Conservation (phyloP, 2,329 filamentous ascomycete species). For the Alternaria novae-zelandiae region DNA sequence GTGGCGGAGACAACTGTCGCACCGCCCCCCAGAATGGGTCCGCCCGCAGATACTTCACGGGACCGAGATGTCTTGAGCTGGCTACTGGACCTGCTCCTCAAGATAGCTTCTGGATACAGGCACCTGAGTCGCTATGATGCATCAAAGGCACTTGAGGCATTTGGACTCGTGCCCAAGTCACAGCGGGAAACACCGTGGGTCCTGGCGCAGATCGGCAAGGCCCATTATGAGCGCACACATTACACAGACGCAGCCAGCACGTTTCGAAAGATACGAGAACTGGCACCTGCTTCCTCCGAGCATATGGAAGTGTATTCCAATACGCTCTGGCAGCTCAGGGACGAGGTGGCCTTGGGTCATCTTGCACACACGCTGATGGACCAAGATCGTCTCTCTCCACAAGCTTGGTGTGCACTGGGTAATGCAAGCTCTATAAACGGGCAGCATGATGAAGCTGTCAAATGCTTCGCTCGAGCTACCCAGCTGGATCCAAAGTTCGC, state of each 20-base stretch:
- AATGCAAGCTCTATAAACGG: conserved; percentile 93
- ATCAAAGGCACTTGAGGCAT: conserved; percentile 75
- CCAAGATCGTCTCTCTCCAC: conserved; percentile 83
- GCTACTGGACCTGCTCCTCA: conserved; percentile 80
- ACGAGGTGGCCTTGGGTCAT: conserved; percentile 89
- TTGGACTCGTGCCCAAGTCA: conserved; percentile 70
- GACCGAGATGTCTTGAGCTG: conserved; percentile 78
- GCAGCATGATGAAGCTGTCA: conserved; percentile 92
- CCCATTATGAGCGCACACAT: conserved; percentile 86
- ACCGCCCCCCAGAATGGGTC: conserved; percentile 44
- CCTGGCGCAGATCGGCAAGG: conserved; percentile 85
- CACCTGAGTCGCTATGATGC: conserved; percentile 80
- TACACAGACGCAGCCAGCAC: conserved; percentile 87
- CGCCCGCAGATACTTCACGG: conserved; percentile 64
- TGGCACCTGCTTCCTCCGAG: conserved; percentile 82
- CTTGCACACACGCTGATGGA: conserved; percentile 90
- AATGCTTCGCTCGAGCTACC: conserved; percentile 92
- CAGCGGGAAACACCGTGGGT: conserved; percentile 96
- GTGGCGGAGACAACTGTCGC: conserved; percentile 31
- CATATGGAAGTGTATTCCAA: conserved; percentile 99
- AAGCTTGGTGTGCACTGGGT: conserved; percentile 94
- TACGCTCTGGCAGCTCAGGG: conserved; percentile 96
- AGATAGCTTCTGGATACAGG: conserved; percentile 81
- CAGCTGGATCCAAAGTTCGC: conserved; percentile 90
- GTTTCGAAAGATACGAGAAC: conserved; percentile 78